Evolutionary conservation across 345 rosid genomes (phyloP), one percentile per base, ranked within the genome.

Genomic region (Corchorus capsularis): DNA sequence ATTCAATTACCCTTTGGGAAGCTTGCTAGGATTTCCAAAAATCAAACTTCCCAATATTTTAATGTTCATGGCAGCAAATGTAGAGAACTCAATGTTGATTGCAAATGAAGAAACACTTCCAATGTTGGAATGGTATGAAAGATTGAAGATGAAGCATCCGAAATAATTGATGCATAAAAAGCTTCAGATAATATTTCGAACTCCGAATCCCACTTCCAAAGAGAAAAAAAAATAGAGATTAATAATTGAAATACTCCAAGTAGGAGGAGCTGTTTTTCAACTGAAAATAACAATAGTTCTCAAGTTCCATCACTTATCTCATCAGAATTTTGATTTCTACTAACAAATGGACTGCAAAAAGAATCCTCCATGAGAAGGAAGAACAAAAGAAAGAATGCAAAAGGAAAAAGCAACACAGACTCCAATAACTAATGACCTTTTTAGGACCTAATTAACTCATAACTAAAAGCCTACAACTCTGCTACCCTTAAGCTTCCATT

Each of bases 291-390:
- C 64, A 74, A 27, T 27, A 74, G 43, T 77, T 67, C 71, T 80
- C 55, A 75, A 80, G 80, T 74, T 82, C 77, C 87, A 84, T 79
- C 79, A 82, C 86, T 83, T 65, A 71, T 78, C 50, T 83, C 49
- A 77, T 83, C 49, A 77, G 79, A 83, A 73, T 61, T 81, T 71
- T 57, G 34, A 14, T 71, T 82, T 76, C 79, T 72, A 75, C 82
- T 57, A 83, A 80, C 83, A 86, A 83, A 83, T 74, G 74, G 83
- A 85, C 91, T 86, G 87, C 92, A 90, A 90, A 88, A 90, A 90
- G 87, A 85, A 88, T 86, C 75, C 80, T 27, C 86, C 82, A 75
- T 22, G 72, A 32, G 8, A 16, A 73, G 78, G 68, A 60, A 53
- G 65, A 63, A 69, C 4, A 71, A 37, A 22, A 63, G 61, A 74